Base-by-base conservation (phyloP, 208 protist genomes). In the Borovskyia barvae region DNA sequence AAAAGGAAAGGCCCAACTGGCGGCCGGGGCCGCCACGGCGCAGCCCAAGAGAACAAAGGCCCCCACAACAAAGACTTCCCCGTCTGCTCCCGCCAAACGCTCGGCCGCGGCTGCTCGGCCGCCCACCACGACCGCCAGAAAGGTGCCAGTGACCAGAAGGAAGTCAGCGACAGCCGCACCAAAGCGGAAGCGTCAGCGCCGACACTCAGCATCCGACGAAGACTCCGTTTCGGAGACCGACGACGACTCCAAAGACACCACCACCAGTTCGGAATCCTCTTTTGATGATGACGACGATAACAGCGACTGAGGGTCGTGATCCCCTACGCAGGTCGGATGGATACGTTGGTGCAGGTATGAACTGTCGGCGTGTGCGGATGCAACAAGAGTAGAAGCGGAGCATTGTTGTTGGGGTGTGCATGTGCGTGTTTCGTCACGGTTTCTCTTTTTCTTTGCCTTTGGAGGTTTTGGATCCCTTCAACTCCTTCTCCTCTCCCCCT, bases 281-380 rank as follows among this genome's bases (percentile, higher is more conserved):
- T 67, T 72, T 41, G 40, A 28, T 11, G 51, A 56, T 6, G 50
- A 64, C 8, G 60, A 65, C 51, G 49, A 69, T 14, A 36, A 70
- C 50, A 65, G 54, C 40, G 51, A 68, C 32, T 65, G 64, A 32
- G n/a, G n/a, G n/a, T n/a, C n/a, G n/a, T n/a, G n/a, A n/a, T n/a
- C n/a, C n/a, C n/a, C n/a, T n/a, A n/a, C n/a, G n/a, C n/a, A n/a
- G n/a, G n/a, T n/a, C n/a, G n/a, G n/a, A n/a, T n/a, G n/a, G n/a
- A n/a, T n/a, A n/a, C n/a, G n/a, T n/a, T n/a, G n/a, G n/a, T n/a
- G n/a, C n/a, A n/a, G n/a, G n/a, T n/a, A n/a, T n/a, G n/a, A n/a
- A n/a, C 22, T 41, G 28, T 17, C 11, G 54, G 26, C 36, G 37
- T 36, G 7, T n/a, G 8, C 35, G 35, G 8, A 15, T 28, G 24